phyloP scores from a whole-genome alignment of 2,329 filamentous ascomycete species.

The Mollisia scopiformis region DNA sequence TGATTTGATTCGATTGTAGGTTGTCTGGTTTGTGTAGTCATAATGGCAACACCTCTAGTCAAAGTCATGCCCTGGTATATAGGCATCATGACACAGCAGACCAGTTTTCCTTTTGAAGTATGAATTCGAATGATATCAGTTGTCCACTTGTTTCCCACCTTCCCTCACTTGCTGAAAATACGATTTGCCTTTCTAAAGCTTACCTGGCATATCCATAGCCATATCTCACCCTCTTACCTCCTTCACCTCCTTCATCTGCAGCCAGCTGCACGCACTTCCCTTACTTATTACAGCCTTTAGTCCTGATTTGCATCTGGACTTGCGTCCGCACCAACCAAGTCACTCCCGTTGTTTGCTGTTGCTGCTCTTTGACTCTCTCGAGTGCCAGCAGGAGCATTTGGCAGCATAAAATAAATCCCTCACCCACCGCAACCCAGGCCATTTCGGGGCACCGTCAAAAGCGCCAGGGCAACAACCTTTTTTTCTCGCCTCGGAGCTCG shows the following conservation, averaged over 20 bases:
- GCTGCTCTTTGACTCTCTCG: background rate
- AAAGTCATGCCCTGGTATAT: background rate
- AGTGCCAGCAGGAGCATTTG: no score
- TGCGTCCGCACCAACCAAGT: slow-evolving; percentile 7
- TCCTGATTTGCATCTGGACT: slow-evolving; percentile 3
- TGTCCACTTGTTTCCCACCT: background rate
- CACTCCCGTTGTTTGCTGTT: background rate
- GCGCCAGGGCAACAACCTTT: background rate
- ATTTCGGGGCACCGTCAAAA: background rate
- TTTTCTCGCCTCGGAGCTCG: slow-evolving; percentile 2
- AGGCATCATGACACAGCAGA: background rate
- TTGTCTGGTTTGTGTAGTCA: background rate
- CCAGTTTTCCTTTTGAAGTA: no score
- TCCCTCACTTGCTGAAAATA: background rate
- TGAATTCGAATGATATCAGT: background rate
- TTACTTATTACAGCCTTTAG: slow-evolving; percentile 2
- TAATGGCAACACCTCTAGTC: background rate
- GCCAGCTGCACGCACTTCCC: background rate
- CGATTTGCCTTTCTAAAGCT: no score
- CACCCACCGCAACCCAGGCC: slow-evolving; percentile 2
- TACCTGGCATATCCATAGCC: no score
- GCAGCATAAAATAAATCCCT: slow-evolving; percentile 16
- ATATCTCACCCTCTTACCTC: no score
- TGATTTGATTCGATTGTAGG: background rate
- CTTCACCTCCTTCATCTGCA: no score